Conservation (phyloP, 805 yeast genomes). For the Monosporozyma solicola region DNA sequence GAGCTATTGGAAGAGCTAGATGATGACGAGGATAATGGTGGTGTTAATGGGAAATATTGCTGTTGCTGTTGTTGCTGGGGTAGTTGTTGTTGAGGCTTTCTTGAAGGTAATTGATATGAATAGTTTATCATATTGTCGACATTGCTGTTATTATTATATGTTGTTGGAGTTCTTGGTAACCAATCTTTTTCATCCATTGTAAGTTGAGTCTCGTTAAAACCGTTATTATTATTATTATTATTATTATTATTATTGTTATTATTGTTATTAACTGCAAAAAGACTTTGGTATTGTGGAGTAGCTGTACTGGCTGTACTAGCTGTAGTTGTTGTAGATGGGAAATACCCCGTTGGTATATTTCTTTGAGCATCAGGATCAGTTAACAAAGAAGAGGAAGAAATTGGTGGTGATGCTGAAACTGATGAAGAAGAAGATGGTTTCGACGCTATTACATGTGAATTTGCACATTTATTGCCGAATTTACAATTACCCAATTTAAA, state of each 20-base stretch:
- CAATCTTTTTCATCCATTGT: neutral
- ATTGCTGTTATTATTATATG: neutral
- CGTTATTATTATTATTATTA: neutral
- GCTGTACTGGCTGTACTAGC: too few species aligned
- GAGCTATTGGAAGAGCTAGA: neutral
- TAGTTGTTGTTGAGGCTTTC: neutral
- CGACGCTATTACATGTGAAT: slow-evolving; percentile 49
- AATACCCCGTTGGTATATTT: neutral
- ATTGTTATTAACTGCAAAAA: neutral
- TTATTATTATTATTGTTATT: neutral
- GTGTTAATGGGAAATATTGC: neutral
- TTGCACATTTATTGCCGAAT: slow-evolving; percentile 89
- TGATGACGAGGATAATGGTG: neutral
- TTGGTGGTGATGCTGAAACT: too few species aligned
- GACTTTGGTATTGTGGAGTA: neutral
- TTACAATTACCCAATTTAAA: slow-evolving; percentile 95
- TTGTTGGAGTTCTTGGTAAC: neutral
- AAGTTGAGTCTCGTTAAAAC: neutral
- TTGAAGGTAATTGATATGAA: neutral
- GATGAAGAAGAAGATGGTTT: neutral
- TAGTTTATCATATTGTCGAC: neutral
- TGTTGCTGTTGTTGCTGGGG: neutral
- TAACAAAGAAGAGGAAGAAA: neutral
- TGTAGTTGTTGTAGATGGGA: neutral
- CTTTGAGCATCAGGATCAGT: neutral